phyloP scores from a whole-genome alignment of 1,284 basidiomycete genomes.

The Heterobasidion irregulare region DNA sequence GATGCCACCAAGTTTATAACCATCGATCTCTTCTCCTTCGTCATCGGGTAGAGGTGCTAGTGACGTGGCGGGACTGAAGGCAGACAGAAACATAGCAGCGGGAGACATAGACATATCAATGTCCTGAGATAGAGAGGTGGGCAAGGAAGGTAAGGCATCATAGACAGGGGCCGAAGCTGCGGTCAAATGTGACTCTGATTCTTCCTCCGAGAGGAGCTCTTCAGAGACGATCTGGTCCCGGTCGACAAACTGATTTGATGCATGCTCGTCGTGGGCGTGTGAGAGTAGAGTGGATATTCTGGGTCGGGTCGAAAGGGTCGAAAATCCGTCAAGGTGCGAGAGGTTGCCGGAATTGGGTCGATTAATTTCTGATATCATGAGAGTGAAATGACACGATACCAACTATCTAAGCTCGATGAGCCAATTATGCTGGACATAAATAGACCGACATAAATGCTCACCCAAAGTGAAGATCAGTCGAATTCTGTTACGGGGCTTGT shows the following conservation, averaged over 20 bases:
- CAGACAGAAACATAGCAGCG: slow-evolving; percentile 71
- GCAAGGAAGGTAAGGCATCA: slow-evolving; percentile 3
- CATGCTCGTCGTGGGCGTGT: neutral
- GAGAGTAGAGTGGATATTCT: neutral
- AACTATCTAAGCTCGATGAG: neutral
- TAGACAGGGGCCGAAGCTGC: neutral
- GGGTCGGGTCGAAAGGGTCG: neutral
- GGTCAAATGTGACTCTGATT: neutral
- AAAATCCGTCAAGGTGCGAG: neutral
- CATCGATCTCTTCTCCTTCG: slow-evolving; percentile 54
- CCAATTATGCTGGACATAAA: too few species aligned
- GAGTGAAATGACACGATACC: neutral
- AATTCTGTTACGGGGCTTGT: too few species aligned
- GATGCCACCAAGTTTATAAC: slow-evolving; percentile 71
- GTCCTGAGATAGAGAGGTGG: slow-evolving; percentile 8
- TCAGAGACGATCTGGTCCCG: slow-evolving; percentile 1
- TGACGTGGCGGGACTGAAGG: slow-evolving; percentile 42
- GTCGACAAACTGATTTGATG: neutral
- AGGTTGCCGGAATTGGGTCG: neutral
- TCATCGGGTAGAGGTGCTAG: slow-evolving; percentile 35
- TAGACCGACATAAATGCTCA: neutral
- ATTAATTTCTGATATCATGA: neutral
- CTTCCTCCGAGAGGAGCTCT: neutral
- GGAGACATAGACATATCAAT: slow-evolving; percentile 42
- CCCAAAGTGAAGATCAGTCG: neutral